These are phyloP conservation scores for Mortierella sp. DNA, from an alignment of 371 early-diverging fungal genomes.

Conservation along the genomic window DNA sequence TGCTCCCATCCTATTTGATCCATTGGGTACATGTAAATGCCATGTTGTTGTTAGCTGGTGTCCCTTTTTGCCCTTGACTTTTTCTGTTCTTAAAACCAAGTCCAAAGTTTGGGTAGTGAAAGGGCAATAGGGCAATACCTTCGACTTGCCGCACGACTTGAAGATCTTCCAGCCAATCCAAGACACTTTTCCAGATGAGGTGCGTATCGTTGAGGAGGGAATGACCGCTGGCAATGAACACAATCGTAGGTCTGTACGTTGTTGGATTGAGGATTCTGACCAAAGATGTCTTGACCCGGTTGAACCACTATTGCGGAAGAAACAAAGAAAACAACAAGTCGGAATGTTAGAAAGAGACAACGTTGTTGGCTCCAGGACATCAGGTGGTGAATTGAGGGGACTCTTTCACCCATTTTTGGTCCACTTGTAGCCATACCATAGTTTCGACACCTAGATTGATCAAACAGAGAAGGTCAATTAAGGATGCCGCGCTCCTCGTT, in stretches of 20 bases:
- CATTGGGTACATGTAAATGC: too few relatives aligned
- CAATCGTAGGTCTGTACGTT: slow-evolving; percentile 77
- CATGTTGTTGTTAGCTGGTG: too few relatives aligned
- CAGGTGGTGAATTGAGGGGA: too few relatives aligned
- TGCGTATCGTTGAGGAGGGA: slow-evolving; percentile 86
- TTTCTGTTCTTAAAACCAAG: too few relatives aligned
- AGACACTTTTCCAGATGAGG: slow-evolving; percentile 92
- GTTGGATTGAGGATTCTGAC: slow-evolving; percentile 67
- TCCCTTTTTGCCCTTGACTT: too few relatives aligned
- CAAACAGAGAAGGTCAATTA: too few relatives aligned
- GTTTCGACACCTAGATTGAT: slow-evolving; percentile 56
- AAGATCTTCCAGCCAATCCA: slow-evolving; percentile 80
- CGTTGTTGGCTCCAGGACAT: too few relatives aligned
- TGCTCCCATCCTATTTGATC: slow-evolving; percentile 37
- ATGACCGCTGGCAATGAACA: slow-evolving; percentile 78
- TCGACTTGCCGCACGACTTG: slow-evolving; percentile 71
- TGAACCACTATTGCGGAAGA: slow-evolving; percentile 45
- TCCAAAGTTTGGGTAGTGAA: too few relatives aligned
- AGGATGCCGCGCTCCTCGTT: too few relatives aligned
- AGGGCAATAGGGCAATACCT: too few relatives aligned
- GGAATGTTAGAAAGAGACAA: too few relatives aligned
- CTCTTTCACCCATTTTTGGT: too few relatives aligned
- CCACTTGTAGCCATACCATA: slow-evolving; percentile 63
- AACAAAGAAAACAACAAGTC: slow-evolving; percentile 4
- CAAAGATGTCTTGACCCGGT: slow-evolving; percentile 79